Evolutionary conservation across 2,329 filamentous ascomycete species (phyloP).

Genomic region (Cordyceps fumosorosea): DNA sequence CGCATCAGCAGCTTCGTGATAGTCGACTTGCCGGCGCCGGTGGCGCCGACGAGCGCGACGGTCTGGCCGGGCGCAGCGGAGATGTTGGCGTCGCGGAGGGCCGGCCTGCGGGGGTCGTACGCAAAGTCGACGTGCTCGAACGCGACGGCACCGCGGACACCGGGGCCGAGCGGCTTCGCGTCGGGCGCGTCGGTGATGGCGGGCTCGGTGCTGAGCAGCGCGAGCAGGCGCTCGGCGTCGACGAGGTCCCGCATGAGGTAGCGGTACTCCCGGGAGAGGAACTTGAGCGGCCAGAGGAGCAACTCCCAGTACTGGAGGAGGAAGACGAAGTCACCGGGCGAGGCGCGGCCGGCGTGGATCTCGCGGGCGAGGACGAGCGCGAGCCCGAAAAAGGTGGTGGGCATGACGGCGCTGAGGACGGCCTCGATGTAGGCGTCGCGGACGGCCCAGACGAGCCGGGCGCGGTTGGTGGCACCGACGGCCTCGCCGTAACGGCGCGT

Average conservation of each 20-base stretch:
- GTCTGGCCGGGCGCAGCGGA: conserved; percentile 37
- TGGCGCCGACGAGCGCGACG: conserved; percentile 40
- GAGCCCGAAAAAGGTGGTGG: conserved; percentile 32
- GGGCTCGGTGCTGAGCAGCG: conserved; percentile 26
- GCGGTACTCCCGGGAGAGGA: conserved; percentile 31
- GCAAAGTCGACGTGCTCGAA: background rate
- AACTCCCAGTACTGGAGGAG: conserved; percentile 53
- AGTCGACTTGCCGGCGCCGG: conserved; percentile 42
- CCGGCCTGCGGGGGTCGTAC: conserved; percentile 30
- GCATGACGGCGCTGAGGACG: conserved; percentile 35
- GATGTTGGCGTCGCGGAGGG: conserved; percentile 35
- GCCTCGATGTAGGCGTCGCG: conserved; percentile 20
- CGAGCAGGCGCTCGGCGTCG: conserved; percentile 39
- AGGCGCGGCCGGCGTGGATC: conserved; percentile 23
- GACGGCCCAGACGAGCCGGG: conserved; percentile 17
- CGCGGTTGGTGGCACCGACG: conserved; percentile 20
- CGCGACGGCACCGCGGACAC: background rate
- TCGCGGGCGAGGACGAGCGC: conserved; percentile 42
- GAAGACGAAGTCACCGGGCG: conserved; percentile 55
- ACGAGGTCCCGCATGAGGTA: conserved; percentile 41
- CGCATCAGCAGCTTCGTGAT: conserved; percentile 43
- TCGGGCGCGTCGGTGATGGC: conserved; percentile 35
- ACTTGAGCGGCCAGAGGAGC: conserved; percentile 30
- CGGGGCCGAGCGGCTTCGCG: conserved; percentile 24
- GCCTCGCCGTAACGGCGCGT: conserved; percentile 21